Evolutionary conservation across 176 grass and related monocot genomes (phyloP).

Genomic region (Saccharum spontaneum): DNA sequence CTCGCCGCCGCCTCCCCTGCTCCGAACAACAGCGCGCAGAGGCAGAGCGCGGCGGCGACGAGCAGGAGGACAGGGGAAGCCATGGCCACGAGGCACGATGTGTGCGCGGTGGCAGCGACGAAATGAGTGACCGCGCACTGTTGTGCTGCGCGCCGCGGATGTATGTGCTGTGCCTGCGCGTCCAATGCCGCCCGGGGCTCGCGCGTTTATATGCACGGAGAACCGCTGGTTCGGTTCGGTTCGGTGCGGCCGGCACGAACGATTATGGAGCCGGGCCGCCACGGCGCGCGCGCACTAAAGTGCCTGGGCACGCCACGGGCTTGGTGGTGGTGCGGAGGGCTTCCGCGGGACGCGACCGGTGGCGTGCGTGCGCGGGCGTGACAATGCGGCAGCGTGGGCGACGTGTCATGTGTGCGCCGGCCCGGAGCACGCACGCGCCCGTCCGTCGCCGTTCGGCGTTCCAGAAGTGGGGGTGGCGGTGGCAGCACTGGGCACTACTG

Average conservation of each 20-base stretch:
- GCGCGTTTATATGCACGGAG: conserved; percentile 27
- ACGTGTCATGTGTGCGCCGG: neutral
- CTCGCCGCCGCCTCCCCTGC: neutral
- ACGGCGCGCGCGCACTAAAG: conserved; percentile 12
- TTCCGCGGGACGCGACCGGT: conserved; percentile 23
- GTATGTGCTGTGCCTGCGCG: neutral
- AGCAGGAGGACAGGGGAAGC: neutral
- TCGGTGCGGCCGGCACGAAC: neutral
- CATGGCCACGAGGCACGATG: conserved; percentile 1
- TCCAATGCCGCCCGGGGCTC: neutral
- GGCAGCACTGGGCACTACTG: neutral
- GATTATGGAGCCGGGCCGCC: neutral
- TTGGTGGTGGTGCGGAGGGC: neutral
- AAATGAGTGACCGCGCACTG: neutral
- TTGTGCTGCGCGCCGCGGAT: neutral
- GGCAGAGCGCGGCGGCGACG: neutral
- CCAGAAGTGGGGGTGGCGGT: neutral
- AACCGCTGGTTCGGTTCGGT: neutral
- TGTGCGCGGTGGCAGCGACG: neutral
- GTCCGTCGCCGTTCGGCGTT: neutral
- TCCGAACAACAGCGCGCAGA: neutral
- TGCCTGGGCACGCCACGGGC: neutral
- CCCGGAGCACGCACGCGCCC: neutral
- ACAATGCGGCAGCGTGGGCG: neutral
- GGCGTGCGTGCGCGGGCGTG: neutral